Base-by-base conservation (phyloP, 192 early-diverging fungal genomes). In the Entomortierella lignicola region DNA sequence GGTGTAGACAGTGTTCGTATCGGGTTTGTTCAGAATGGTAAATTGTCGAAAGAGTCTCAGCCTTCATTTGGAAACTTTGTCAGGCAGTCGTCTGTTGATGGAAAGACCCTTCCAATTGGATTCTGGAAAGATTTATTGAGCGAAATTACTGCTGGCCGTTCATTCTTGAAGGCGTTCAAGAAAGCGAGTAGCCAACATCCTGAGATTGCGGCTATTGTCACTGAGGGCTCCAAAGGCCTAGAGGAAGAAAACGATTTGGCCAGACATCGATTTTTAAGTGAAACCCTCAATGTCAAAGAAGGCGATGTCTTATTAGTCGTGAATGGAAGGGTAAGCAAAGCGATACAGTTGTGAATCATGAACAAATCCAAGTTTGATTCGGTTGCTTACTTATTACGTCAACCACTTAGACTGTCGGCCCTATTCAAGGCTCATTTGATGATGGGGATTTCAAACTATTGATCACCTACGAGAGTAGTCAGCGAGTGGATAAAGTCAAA, bases 371-470 rank as follows among this genome's bases (percentile, higher is more conserved):
- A 15, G 44, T 3, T 11, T 20, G 20, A 12, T 20, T 47, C 4
- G 5, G 17, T 11, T 47, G 2, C 12, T 47, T 20, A 20, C 8
- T 4, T 20, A 15, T 2, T 20, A 12, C 15, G 15, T 47, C 15
- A 2, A 12, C 2, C 44, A 20, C 15, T 20, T 71, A 88, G 84
- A 66, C 84, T n/a, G 68, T 87, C 23, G 88, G 88, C 0, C 85
- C 83, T 7, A 73, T 94, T 30, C 37, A 84, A 21, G 72, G 66
- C 1, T 18, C 69, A 2, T 91, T 96, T 54, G 68, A 68, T 1
- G 64, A 60, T 1, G 85, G 86, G 0, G 87, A 94, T 26, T 89
- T 95, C 58, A 65, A 83, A 20, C 39, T 86, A 32, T 85, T 98
- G 51, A 81, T 85, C 37, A 66, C 63, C 12, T 82, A 84, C 50